Base-by-base conservation (phyloP, 1,284 basidiomycete genomes). In the Phylloboletellus chloephorus region DNA sequence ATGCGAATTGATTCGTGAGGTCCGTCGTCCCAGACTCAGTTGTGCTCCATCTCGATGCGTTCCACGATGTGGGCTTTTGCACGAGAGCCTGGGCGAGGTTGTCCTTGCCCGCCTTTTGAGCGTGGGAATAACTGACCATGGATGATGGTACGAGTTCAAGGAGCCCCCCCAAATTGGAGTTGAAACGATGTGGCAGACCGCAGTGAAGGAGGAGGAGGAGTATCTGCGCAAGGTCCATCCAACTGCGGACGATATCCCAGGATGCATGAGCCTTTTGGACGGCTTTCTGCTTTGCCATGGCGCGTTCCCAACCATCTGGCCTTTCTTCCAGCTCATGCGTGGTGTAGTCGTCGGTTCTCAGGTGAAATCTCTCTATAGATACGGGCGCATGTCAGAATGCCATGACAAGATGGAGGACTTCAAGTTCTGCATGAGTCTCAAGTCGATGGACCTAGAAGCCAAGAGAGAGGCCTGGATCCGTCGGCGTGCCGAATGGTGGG, bases 371-470 rank as follows among this genome's bases (percentile, higher is more conserved):
- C 68, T 96, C 34, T 98, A 98, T 63, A 78, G 95, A 51, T 82
- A 85, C 53, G 95, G 95, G 4, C 72, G 79, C 36, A 74, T 86
- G 53, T 73, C 84, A 2, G 78, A 82, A 46, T 98, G 95, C 62
- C 71, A 69, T 0, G 72, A 73, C 39, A 93, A 95, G 60, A 75
- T 85, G 56, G 83, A 92, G 50, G 93, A 96, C 55, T 95, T 95
- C 75, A 97, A 97, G 67, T 96, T 89, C 66, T 98, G 95, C 67
- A 70, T 97, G 69, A 86, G 82, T 44, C 68, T 87, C 49, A 94
- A 93, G 61, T 73, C 77, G 17, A 69, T 88, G 63, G 75, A 83
- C 36, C 77, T 78, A 8, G 90, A 94, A 42, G 77, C 82, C 55
- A 78, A 79, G 56, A 74, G 87, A 19, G 77, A 88, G 40, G 76